A percentile compares a stretch with the other conserved stretches of the same genome.
Conservation (phyloP, 1,284 basidiomycete species). For the Ustilago crameri region DNA sequence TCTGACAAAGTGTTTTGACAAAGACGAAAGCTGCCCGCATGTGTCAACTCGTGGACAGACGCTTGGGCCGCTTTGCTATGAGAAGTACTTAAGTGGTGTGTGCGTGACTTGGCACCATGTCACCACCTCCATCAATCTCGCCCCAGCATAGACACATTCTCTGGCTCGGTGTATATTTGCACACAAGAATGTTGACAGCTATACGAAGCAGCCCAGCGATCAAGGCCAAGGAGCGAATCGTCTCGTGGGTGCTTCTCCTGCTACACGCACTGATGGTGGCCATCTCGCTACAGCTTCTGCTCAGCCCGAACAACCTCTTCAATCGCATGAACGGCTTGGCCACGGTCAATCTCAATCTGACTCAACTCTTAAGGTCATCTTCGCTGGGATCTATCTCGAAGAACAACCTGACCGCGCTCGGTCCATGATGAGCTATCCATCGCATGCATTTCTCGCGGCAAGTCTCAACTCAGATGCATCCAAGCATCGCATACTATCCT, state of each 20-base stretch:
- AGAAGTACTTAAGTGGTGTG: background rate
- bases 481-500: no score
- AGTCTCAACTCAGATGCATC: no score
- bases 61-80: background rate
- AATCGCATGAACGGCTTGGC: slow-evolving; percentile 22
- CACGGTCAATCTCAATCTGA: slow-evolving; percentile 25
- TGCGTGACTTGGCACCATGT: no score
- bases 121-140: background rate
- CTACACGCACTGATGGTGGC: slow-evolving; percentile 19
- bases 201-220: slow-evolving; percentile 4
- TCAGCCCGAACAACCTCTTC: slow-evolving; percentile 32
- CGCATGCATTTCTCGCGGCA: no score
- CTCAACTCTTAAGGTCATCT: background rate
- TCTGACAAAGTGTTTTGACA: no score
- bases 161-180: no score
- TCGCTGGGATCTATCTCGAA: background rate
- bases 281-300: slow-evolving; percentile 19
- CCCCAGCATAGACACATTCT: no score
- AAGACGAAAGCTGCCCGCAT: no score
- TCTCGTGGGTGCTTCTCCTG: slow-evolving; percentile 26
- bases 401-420: slow-evolving; percentile 6
- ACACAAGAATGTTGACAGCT: slow-evolving; percentile 15
- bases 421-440: background rate
- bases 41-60: no score
- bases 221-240: slow-evolving; percentile 27